These are phyloP conservation scores for Galium porrigens DNA, from an alignment of 305 asterid genomes.

Conservation along the genomic window DNA sequence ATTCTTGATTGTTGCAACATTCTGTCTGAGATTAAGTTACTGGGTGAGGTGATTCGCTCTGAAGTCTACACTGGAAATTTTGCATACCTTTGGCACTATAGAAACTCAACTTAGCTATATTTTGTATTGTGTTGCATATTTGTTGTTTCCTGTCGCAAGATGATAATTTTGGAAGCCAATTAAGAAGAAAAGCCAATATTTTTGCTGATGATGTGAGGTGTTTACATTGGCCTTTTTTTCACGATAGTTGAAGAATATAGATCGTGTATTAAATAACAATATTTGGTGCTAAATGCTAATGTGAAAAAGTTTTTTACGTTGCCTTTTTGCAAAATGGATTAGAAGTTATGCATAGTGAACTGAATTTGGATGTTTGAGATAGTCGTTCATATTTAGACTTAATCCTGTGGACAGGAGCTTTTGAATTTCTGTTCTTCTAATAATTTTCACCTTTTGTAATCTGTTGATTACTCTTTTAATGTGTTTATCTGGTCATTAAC, in stretches of 20 bases:
- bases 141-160: not conserved
- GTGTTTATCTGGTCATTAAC: constrained; percentile 19
- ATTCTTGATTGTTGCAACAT: not conserved
- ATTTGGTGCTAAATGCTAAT: not conserved
- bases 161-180: not conserved
- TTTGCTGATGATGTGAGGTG: not conserved
- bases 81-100: not conserved
- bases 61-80: not conserved
- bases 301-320: not conserved
- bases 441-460: not conserved
- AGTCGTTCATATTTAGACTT: not conserved
- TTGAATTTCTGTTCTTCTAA: not conserved
- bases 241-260: not conserved
- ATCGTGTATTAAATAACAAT: not conserved
- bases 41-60: not conserved
- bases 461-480: too few species aligned
- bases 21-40: not conserved
- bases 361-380: constrained; percentile 2
- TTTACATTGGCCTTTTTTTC: not conserved
- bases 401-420: not conserved
- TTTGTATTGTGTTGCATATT: not conserved
- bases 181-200: not conserved
- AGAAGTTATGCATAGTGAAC: not conserved
- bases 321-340: not conserved
- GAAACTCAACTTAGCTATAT: not conserved